These are phyloP conservation scores for Quercus mongolica DNA, from an alignment of 306 rosid species.

Conservation along the genomic window DNA sequence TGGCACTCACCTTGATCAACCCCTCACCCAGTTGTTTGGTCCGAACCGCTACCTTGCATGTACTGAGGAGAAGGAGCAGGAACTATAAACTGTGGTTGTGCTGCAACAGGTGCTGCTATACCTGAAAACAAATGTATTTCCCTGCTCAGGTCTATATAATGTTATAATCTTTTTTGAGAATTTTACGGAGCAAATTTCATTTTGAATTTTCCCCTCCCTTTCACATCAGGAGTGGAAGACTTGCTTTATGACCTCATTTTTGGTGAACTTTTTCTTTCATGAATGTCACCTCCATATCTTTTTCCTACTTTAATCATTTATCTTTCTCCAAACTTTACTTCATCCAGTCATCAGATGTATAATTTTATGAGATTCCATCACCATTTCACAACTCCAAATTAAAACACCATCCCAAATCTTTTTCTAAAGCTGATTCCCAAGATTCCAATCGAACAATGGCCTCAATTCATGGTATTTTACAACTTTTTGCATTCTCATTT, in stretches of 20 bases:
- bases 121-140: constrained; percentile 39
- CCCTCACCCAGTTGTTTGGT: constrained; percentile 82
- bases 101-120: constrained; percentile 74
- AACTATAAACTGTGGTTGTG: constrained; percentile 76
- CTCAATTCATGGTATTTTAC: neutral
- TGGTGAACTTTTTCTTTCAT: neutral
- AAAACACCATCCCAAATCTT: neutral
- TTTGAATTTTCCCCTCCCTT: neutral
- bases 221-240: neutral
- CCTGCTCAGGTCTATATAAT: constrained; percentile 4
- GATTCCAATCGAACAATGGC: neutral
- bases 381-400: neutral
- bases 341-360: neutral
- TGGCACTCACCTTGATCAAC: constrained; percentile 59
- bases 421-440: neutral
- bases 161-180: neutral
- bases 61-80: constrained; percentile 73
- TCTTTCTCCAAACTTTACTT: neutral
- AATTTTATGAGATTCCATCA: neutral
- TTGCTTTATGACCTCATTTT: neutral
- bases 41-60: constrained; percentile 77
- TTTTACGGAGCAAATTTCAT: neutral
- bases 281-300: neutral
- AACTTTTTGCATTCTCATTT: neutral
- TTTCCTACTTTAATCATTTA: neutral